phyloP scores from a whole-genome alignment of 1,284 basidiomycete genomes.

The Tremellales sp. region DNA sequence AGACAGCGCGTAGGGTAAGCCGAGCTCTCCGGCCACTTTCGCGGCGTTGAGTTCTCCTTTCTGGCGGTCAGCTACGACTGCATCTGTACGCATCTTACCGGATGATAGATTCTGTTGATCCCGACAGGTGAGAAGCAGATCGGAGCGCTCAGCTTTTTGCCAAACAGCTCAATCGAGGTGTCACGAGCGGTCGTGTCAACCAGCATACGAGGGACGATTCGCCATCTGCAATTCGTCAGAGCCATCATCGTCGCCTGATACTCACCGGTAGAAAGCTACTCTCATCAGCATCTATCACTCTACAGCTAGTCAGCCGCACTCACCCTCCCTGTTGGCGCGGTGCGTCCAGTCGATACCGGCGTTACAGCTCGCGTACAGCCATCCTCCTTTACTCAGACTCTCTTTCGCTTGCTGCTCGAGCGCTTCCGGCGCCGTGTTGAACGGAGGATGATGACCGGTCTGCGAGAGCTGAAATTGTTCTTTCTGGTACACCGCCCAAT shows the following conservation, averaged over 20 bases:
- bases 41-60: slow-evolving; percentile 65
- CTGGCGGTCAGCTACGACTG: background rate
- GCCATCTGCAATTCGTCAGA: slow-evolving; percentile 36
- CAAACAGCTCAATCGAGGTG: slow-evolving; percentile 61
- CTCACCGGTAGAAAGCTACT: no score
- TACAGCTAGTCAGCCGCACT: slow-evolving; percentile 53
- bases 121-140: slow-evolving; percentile 70
- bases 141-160: slow-evolving; percentile 61
- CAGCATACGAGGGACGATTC: slow-evolving; percentile 67
- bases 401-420: slow-evolving; percentile 55
- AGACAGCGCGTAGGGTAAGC: slow-evolving; percentile 67
- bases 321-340: slow-evolving; percentile 53
- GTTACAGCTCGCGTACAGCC: slow-evolving; percentile 59
- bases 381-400: slow-evolving; percentile 55
- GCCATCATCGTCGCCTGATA: no score
- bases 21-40: slow-evolving; percentile 60
- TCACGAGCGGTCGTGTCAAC: slow-evolving; percentile 62
- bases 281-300: no score
- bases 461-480: slow-evolving; percentile 54
- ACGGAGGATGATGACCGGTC: slow-evolving; percentile 21
- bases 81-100: background rate
- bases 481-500: no score
- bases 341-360: slow-evolving; percentile 59
- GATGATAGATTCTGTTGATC: slow-evolving; percentile 64
- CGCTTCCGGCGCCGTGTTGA: slow-evolving; percentile 50